These are phyloP conservation scores for Polytolypa hystricis DNA, from an alignment of 2,329 filamentous ascomycete genomes.

Conservation along the genomic window DNA sequence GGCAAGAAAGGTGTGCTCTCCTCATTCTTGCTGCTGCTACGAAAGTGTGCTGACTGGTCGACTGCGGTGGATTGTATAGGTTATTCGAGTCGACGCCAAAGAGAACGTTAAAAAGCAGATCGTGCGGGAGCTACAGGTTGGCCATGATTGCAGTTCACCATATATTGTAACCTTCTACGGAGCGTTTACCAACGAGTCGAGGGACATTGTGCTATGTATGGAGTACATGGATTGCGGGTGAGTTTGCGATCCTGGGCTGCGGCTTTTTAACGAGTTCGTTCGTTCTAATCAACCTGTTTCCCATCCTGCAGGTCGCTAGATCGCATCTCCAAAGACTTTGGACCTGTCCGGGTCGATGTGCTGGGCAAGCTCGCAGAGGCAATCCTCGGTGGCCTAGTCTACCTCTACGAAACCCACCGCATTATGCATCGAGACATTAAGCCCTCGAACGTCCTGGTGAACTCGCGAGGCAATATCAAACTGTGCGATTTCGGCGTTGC, in stretches of 20 bases:
- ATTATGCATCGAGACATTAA: conserved; percentile 99
- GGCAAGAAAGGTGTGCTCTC: conserved; percentile 72
- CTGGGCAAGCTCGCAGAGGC: conserved; percentile 96
- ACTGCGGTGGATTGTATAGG: conserved; percentile 39
- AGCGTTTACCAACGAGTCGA: conserved; percentile 89
- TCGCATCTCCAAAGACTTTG: conserved; percentile 86
- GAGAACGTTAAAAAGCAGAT: conserved; percentile 95
- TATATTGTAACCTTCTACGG: conserved; percentile 98
- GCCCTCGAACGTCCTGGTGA: conserved; percentile 92
- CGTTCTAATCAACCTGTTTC: too few relatives aligned
- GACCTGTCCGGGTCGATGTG: conserved; percentile 89
- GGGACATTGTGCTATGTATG: conserved; percentile 99
- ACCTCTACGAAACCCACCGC: conserved; percentile 87
- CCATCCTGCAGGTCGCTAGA: conserved; percentile 62
- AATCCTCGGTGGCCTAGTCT: conserved; percentile 82
- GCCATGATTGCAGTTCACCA: conserved; percentile 93
- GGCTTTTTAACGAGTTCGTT: too few relatives aligned
- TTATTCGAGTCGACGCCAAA: conserved; percentile 97
- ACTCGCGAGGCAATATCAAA: conserved; percentile 89
- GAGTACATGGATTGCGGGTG: conserved; percentile 99
- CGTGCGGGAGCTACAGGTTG: conserved; percentile 92
- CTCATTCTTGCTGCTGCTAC: conserved; percentile 4
- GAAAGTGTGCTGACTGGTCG: neutral
- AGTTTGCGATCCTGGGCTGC: too few relatives aligned
- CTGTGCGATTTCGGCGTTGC: conserved; percentile 99